Base-by-base conservation (phyloP, 768 basidiomycete genomes). In the Strobilomyces echinocephalus region DNA sequence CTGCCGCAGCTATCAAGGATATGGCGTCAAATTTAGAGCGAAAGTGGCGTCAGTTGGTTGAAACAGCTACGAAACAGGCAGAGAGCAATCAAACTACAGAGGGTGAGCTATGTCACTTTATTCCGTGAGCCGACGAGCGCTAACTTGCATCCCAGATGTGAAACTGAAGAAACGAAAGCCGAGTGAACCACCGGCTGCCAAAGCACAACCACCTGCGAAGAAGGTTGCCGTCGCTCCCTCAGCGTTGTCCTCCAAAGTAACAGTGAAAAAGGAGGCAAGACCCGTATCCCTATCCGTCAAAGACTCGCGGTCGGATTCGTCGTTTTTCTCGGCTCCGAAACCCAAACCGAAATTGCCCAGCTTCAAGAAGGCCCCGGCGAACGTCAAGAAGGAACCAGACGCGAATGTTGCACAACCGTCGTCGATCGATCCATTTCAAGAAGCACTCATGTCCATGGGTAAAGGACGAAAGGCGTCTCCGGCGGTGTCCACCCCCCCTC, bases 21-120 rank as follows among this genome's bases (percentile, higher is more conserved):
- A 89, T 92, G 87, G 90, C 90, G 63, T 82, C 81, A 68, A 91
- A 89, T 75, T 77, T 92, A 75, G 88, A 90, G 73, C 82, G 82
- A 64, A 84, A 83, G 75, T 92, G 90, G 91, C 82, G 87, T 53
- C 74, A 74, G 57, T 73, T 88, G 69, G 74, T 87, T 45, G 75
- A 72, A 66, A 73, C 64, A 74, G 81, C 76, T 65, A 72, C 69
- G 53, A 80, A 73, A 76, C 68, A 65, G 61, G 61, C 38, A 62
- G 64, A 76, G 59, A 65, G 54, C 66, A 75, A 78, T 66, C 70
- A 66, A 51, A 64, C 65, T 50, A 30, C 30, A 30, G 88, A 90
- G 78, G 89, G 90, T 91, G 71, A 72, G 88, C 86, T 80, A 83
- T 67, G 81, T 75, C 77, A 75, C 70, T 79, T 60, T 62, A 60